A percentile compares a stretch with the other conserved stretches of the same genome.
Evolutionary conservation across 2,329 filamentous ascomycete genomes (phyloP).

Genomic region (Bimuria novae-zelandiae): DNA sequence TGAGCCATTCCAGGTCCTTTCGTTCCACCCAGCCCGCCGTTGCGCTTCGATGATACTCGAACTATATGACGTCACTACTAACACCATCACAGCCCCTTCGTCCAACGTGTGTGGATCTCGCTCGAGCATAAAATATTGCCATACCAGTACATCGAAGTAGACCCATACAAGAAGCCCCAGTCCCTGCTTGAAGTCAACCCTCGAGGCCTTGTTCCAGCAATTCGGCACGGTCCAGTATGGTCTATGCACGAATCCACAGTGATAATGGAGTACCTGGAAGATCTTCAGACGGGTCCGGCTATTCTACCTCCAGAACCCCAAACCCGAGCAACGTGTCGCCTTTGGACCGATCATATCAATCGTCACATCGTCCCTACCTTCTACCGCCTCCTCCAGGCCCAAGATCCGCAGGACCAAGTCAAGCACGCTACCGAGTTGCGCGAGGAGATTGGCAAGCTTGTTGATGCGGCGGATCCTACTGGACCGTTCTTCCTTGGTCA

Average conservation of each 20-base stretch:
- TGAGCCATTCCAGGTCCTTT: conserved; percentile 50
- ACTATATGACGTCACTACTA: conserved; percentile 17
- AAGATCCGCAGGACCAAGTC: conserved; percentile 63
- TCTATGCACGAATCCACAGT: conserved; percentile 80
- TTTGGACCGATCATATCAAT: conserved; percentile 85
- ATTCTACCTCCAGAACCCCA: conserved; percentile 71
- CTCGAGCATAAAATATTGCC: conserved; percentile 76
- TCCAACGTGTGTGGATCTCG: conserved; percentile 87
- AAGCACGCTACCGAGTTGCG: conserved; percentile 66
- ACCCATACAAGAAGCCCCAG: conserved; percentile 75
- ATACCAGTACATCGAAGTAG: conserved; percentile 87
- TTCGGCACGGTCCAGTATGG: conserved; percentile 76
- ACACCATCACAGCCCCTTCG: conserved; percentile 67
- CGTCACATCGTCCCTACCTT: conserved; percentile 75
- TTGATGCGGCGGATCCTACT: conserved; percentile 59
- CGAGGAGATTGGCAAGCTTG: conserved; percentile 65
- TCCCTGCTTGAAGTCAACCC: conserved; percentile 76
- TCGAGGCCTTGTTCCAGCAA: conserved; percentile 73
- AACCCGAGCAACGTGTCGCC: conserved; percentile 71
- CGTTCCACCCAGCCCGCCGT: too few relatives aligned
- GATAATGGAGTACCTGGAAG: conserved; percentile 88
- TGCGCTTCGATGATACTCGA: too few relatives aligned
- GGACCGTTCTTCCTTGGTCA: conserved; percentile 73
- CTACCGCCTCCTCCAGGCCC: conserved; percentile 72
- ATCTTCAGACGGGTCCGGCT: conserved; percentile 63